Evolutionary conservation across 495 filamentous ascomycete genomes (phyloP), one percentile per base, ranked within the genome.

Genomic region (Hypoxylon subgilvum): DNA sequence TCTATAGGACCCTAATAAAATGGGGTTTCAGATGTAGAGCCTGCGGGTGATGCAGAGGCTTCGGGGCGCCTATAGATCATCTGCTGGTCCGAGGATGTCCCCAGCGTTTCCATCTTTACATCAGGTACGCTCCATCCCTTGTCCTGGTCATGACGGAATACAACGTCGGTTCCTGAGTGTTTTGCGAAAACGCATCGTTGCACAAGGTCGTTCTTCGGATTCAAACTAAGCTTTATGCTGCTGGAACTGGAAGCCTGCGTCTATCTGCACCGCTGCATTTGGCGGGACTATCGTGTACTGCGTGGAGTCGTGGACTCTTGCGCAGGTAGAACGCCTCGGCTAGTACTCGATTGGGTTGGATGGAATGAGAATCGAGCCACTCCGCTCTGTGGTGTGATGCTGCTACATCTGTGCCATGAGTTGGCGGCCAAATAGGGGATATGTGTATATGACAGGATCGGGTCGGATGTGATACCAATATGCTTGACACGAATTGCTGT

Each of bases 31-130:
- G 23, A 50, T 35, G 48, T 8, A 12, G 16, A 8, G 13, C 41
- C 25, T 10, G 14, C 14, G 14, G 25, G n/a, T n/a, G 16, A 30
- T 3, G n/a, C 22, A 14, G 40, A 19, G 6, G 40, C 17, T 45
- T 28, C 30, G 41, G 41, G 49, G 57, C 48, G 57, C 25, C 42
- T 53, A 53, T 25, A 55, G 45, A 39, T 25, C 39, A 32, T 30
- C 1, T 6, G 2, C 43, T 21, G n/a, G 14, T 10, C 36, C 17
- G 19, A 47, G 16, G 52, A 48, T 56, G 52, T 17, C 17, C 17
- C 39, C 35, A 35, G 34, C n/a, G n/a, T n/a, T n/a, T n/a, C 5
- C 5, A 2, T 46, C 6, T 16, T n/a, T 21, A n/a, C 18, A 16
- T 27, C 41, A n/a, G n/a, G n/a, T 35, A 22, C 41, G 22, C 47